Base-by-base conservation (phyloP, 1,284 basidiomycete species). In the Athelia sp. region DNA sequence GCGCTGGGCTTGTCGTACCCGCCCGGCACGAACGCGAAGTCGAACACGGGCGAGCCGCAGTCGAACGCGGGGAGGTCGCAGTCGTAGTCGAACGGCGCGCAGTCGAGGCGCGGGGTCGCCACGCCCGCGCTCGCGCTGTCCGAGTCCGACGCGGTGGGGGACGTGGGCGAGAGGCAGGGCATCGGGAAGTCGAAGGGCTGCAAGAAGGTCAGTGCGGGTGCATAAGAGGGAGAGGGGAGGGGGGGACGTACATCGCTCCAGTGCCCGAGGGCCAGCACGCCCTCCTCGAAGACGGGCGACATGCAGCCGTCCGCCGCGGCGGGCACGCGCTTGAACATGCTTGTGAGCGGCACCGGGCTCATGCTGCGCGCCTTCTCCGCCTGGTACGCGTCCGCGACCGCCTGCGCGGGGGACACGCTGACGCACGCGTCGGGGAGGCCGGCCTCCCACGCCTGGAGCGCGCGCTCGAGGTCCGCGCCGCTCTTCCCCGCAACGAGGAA, bases 251-350 rank as follows among this genome's bases (percentile, higher is more conserved):
- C 36, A 21, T 40, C 36, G 19, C 36, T 40, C 36, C 36, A 40
- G 19, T 40, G 36, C 8, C n/a, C 32, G n/a, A n/a, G n/a, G 11
- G 32, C 36, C 36, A 8, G 36, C 36, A 21, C n/a, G 15, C 19
- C 15, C 15, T 21, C 8, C 36, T 40, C 36, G 36, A 40, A 40
- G n/a, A 40, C 36, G 36, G 36, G 36, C n/a, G 36, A 40, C n/a
- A 40, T n/a, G 19, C n/a, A 8, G 19, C 36, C 36, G 15, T n/a
- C 36, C n/a, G n/a, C 36, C 2, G 72, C 76, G 26, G 81, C 82
- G 2, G 76, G 65, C 15, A 79, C 79, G 44, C 81, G 78, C 58
- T 71, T 78, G 66, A 77, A 79, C 76, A 82, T 79, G 32, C 76
- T 68, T 4, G 78, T 80, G 43, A 81, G 71, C 3, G 79, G 74